These are phyloP conservation scores for Fomitopsis serialis DNA, from an alignment of 768 basidiomycete genomes.

Conservation along the genomic window DNA sequence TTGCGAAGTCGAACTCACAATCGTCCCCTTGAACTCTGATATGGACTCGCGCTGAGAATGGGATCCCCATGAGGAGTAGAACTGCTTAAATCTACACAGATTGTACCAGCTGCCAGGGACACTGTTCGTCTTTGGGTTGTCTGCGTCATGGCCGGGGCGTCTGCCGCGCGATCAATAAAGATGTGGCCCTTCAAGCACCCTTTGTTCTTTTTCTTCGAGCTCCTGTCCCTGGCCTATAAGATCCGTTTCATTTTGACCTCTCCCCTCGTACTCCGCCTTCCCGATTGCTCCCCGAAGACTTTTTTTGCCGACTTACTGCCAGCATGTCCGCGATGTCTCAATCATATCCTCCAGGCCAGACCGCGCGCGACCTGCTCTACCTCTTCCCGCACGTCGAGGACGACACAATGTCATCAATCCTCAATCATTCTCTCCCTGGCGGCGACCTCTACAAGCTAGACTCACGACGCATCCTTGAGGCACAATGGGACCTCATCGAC, in stretches of 20 bases:
- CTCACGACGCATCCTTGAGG: constrained; percentile 24
- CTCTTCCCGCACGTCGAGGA: constrained; percentile 21
- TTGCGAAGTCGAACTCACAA: background rate
- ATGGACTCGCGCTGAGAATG: background rate
- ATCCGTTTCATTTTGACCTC: background rate
- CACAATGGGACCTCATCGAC: constrained; percentile 23
- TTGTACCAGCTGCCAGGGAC: background rate
- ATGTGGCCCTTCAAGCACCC: background rate
- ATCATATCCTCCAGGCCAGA: constrained; percentile 11
- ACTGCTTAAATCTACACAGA: background rate
- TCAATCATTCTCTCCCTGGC: constrained; percentile 20
- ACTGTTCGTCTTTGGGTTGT: background rate
- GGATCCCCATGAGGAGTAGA: background rate
- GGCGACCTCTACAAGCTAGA: constrained; percentile 26
- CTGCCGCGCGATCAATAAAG: background rate
- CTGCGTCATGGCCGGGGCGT: background rate
- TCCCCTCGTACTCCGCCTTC: background rate
- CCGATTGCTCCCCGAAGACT: background rate
- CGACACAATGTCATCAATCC: constrained; percentile 16
- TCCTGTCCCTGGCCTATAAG: background rate
- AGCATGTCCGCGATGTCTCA: background rate
- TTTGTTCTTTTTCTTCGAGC: background rate
- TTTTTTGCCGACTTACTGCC: background rate
- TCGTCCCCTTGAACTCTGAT: background rate
- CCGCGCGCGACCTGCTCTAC: constrained; percentile 12